Evolutionary conservation across 2,329 filamentous ascomycete genomes (phyloP).

Genomic region (Pseudocercospora macadamiae): DNA sequence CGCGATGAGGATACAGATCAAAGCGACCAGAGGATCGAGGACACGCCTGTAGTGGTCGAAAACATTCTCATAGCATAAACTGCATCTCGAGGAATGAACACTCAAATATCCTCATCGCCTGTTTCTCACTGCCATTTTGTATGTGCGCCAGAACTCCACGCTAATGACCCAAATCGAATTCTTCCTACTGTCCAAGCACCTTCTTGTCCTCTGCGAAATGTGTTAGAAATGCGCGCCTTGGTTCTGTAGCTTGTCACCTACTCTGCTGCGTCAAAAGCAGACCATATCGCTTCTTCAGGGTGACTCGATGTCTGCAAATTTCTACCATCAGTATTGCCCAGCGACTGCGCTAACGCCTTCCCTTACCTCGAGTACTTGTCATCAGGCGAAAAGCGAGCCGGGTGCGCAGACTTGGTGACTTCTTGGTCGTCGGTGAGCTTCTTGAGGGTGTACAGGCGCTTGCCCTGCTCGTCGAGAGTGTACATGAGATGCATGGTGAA

Average conservation of each 20-base stretch:
- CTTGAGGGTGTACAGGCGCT: slow-evolving; percentile 92
- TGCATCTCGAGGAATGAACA: background rate
- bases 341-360: background rate
- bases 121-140: too few relatives aligned
- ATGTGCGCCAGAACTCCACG: slow-evolving; percentile 24
- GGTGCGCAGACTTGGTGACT: slow-evolving; percentile 94
- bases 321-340: slow-evolving; percentile 5
- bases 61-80: too few relatives aligned
- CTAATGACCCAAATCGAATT: slow-evolving; percentile 25
- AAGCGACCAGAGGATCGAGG: too few relatives aligned
- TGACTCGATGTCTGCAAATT: slow-evolving; percentile 75
- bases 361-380: slow-evolving; percentile 87
- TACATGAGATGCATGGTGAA: slow-evolving; percentile 76
- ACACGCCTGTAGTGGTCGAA: too few relatives aligned
- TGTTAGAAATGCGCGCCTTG: slow-evolving; percentile 3
- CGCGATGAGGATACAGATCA: too few relatives aligned
- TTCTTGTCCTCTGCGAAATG: slow-evolving; percentile 45
- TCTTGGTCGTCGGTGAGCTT: slow-evolving; percentile 74
- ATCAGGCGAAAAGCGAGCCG: slow-evolving; percentile 94
- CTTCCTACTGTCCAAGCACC: slow-evolving; percentile 46
- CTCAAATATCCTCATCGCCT: too few relatives aligned
- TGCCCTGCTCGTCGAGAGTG: slow-evolving; percentile 79
- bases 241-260: too few relatives aligned
- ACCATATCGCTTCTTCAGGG: slow-evolving; percentile 89
- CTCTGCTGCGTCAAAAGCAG: slow-evolving; percentile 78